phyloP scores from a whole-genome alignment of 805 yeast genomes.

The Candida stauntonica region DNA sequence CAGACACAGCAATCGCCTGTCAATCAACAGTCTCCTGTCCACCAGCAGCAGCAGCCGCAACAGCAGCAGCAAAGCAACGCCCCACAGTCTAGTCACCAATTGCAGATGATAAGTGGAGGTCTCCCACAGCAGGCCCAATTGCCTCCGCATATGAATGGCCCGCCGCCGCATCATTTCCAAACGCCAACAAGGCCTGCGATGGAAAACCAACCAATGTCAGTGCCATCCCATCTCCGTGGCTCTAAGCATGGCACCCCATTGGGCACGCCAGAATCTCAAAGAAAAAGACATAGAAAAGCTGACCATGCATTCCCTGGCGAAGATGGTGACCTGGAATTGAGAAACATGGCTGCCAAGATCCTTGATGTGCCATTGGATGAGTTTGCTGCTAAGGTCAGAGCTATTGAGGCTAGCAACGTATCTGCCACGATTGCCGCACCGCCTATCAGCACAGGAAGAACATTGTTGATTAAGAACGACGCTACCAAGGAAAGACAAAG shows the following conservation, averaged over 20 bases:
- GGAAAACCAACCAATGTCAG: conserved; percentile 9
- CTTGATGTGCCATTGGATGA: conserved; percentile 35
- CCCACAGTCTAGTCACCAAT: conserved; percentile 5
- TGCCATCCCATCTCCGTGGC: conserved; percentile 5
- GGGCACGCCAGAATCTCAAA: conserved; percentile 22
- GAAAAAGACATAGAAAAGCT: conserved; percentile 25
- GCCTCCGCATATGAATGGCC: conserved; percentile 12
- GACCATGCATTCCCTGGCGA: conserved; percentile 27
- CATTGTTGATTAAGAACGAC: conserved; percentile 19
- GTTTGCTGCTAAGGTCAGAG: conserved; percentile 41
- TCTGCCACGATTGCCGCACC: conserved; percentile 20
- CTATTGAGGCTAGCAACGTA: conserved; percentile 32
- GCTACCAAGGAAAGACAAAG: conserved; percentile 49
- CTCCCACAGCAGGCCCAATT: conserved; percentile 1
- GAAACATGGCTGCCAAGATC: conserved; percentile 31
- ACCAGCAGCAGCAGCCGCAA: conserved; percentile 7
- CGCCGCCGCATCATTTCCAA: conserved; percentile 17
- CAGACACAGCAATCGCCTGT: background rate
- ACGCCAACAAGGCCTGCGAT: conserved; percentile 24
- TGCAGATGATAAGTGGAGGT: conserved; percentile 5
- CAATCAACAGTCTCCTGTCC: background rate
- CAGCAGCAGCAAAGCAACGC: conserved; percentile 10
- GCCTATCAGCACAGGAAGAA: conserved; percentile 26
- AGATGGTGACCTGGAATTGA: conserved; percentile 35
- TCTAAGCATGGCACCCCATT: conserved; percentile 8